phyloP scores from a whole-genome alignment of 306 rosid genomes.

The Astragalus membranaceus region DNA sequence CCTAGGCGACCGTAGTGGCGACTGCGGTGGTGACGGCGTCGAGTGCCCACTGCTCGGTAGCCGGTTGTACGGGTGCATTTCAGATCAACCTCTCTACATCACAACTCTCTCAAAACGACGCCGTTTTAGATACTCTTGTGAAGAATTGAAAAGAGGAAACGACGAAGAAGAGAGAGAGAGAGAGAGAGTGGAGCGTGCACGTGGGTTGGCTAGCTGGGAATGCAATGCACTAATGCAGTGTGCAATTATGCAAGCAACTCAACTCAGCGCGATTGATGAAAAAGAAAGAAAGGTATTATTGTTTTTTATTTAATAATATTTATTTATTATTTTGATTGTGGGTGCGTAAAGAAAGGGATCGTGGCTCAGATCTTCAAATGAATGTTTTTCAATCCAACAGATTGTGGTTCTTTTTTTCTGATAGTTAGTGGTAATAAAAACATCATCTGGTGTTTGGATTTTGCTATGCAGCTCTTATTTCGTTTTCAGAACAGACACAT shows the following conservation, averaged over 20 bases:
- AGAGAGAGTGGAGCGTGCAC: slow-evolving; percentile 19
- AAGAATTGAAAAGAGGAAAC: not conserved
- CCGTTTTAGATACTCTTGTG: slow-evolving; percentile 15
- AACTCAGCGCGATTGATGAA: not conserved
- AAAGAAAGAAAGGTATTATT: not conserved
- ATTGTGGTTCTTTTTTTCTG: not conserved
- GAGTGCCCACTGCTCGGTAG: slow-evolving; percentile 91
- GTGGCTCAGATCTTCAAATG: not conserved
- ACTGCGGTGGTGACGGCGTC: slow-evolving; percentile 84
- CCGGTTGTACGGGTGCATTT: slow-evolving; percentile 85
- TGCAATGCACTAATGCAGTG: not conserved
- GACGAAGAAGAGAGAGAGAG: not conserved
- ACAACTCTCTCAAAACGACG: slow-evolving; percentile 20
- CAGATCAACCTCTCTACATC: slow-evolving; percentile 34
- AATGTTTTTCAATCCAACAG: slow-evolving; percentile 7
- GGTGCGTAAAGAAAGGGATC: slow-evolving; percentile 21
- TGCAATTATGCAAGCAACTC: not conserved
- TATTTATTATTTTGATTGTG: not conserved
- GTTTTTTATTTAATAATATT: not conserved
- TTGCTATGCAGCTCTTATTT: not conserved
- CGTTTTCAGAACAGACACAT: not conserved
- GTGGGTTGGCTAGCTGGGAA: slow-evolving; percentile 24
- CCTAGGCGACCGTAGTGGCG: slow-evolving; percentile 87
- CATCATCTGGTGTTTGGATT: not conserved
- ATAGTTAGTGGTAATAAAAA: not conserved